Evolutionary conservation across 2,329 filamentous ascomycete species (phyloP).

Genomic region (Pseudogymnoascus sp.): DNA sequence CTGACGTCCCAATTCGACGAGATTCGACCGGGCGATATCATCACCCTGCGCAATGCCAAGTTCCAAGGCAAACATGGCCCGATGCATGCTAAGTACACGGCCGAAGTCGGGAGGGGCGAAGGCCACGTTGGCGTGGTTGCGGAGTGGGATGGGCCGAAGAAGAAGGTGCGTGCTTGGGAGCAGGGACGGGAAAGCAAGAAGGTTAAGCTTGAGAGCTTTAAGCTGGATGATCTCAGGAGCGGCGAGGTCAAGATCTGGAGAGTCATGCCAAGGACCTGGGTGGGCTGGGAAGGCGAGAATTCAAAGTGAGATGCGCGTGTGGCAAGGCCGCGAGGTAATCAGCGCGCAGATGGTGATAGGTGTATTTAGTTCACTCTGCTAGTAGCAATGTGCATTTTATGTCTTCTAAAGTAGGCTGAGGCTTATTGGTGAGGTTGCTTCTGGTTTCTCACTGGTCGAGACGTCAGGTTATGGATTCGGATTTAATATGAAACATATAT

Average conservation of each 20-base stretch:
- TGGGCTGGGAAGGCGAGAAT: slow-evolving; percentile 69
- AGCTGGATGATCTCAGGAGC: slow-evolving; percentile 81
- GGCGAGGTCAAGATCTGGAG: slow-evolving; percentile 98
- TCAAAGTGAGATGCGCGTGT: slow-evolving; percentile 26
- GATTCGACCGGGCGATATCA: slow-evolving; percentile 86
- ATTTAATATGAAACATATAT: background rate
- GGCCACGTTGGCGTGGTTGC: slow-evolving; percentile 85
- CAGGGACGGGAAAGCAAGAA: slow-evolving; percentile 91
- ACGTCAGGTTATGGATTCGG: background rate
- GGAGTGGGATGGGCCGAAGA: slow-evolving; percentile 98
- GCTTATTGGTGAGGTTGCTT: background rate
- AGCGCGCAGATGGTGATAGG: background rate
- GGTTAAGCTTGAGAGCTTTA: slow-evolving; percentile 88
- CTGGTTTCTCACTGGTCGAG: background rate
- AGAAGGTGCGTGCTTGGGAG: slow-evolving; percentile 93
- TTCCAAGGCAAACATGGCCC: slow-evolving; percentile 94
- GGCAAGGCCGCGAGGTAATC: background rate
- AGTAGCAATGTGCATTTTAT: slow-evolving; percentile 8
- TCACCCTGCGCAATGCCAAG: slow-evolving; percentile 83
- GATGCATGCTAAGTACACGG: slow-evolving; percentile 88
- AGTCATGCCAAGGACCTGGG: slow-evolving; percentile 84
- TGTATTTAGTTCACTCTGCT: slow-evolving; percentile 6
- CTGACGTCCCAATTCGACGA: slow-evolving; percentile 84
- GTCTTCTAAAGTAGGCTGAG: background rate
- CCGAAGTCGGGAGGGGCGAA: slow-evolving; percentile 76